phyloP scores from a whole-genome alignment of 768 basidiomycete species.

The Suillus bovinus region DNA sequence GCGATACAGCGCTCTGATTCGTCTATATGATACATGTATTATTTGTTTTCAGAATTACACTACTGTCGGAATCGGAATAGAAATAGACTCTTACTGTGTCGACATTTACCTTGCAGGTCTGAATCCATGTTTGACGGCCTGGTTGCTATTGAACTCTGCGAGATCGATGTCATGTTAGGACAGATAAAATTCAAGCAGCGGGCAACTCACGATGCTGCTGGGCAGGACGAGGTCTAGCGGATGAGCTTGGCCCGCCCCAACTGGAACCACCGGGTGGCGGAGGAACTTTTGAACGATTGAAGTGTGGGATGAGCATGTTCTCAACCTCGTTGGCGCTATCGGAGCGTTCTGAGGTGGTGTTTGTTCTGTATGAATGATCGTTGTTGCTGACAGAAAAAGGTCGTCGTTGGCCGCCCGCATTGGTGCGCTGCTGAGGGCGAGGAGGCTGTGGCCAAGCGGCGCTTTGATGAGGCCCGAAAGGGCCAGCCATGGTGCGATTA shows the following conservation, averaged over 20 bases:
- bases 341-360: slow-evolving; percentile 55
- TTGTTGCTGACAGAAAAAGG: slow-evolving; percentile 33
- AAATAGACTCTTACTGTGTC: slow-evolving; percentile 4
- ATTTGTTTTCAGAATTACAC: slow-evolving; percentile 19
- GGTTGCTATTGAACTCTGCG: slow-evolving; percentile 42
- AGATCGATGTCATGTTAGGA: slow-evolving; percentile 1
- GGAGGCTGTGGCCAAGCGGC: slow-evolving; percentile 31
- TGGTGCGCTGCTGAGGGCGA: slow-evolving; percentile 21
- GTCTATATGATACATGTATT: slow-evolving; percentile 25
- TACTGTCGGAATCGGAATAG: slow-evolving; percentile 16
- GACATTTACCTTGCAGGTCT: slow-evolving; percentile 39
- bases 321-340: slow-evolving; percentile 77
- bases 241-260: slow-evolving; percentile 38
- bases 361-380: slow-evolving; percentile 45
- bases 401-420: slow-evolving; percentile 47
- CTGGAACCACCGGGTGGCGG: slow-evolving; percentile 25
- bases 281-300: slow-evolving; percentile 20
- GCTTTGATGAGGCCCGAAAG: slow-evolving; percentile 34
- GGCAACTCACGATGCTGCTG: slow-evolving; percentile 30
- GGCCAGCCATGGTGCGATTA: slow-evolving; percentile 42
- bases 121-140: slow-evolving; percentile 46
- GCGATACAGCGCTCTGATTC: slow-evolving; percentile 14
- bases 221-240: slow-evolving; percentile 23
- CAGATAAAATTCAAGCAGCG: background rate
- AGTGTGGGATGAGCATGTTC: slow-evolving; percentile 47